Conservation (phyloP, 73 alveolate species). For the Paramecium octaurelia region DNA sequence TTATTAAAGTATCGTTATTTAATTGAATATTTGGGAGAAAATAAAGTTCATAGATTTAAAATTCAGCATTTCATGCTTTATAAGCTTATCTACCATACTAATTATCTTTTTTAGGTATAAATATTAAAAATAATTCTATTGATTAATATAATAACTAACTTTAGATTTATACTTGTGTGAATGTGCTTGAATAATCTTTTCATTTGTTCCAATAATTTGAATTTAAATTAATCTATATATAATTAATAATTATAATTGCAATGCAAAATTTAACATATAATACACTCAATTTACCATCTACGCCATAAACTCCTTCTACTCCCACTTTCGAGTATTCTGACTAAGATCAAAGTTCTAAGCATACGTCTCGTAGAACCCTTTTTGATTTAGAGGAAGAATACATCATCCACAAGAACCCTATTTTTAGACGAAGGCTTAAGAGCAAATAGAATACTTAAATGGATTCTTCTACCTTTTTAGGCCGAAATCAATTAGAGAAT, state of each 20-base stretch:
- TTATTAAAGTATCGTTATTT: too few relatives aligned
- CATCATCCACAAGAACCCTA: neutral
- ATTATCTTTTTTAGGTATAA: neutral
- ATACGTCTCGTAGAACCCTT: neutral
- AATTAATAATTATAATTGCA: neutral
- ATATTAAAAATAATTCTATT: too few relatives aligned
- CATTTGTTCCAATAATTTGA: neutral
- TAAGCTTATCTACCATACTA: neutral
- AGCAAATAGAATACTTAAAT: neutral
- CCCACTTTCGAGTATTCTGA: neutral
- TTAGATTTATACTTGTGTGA: neutral
- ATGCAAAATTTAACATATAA: neutral
- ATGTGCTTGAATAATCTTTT: neutral
- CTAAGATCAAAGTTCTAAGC: neutral
- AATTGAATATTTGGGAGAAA: neutral
- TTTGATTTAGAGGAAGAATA: neutral
- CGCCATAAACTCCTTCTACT: neutral
- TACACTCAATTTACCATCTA: neutral
- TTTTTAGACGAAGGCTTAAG: neutral
- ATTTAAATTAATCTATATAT: neutral
- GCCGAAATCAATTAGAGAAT: neutral
- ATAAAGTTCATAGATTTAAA: neutral
- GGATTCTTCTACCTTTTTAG: neutral
- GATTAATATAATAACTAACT: too few relatives aligned
- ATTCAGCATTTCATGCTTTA: too few relatives aligned